Base-by-base conservation (phyloP, 148 eudicot species). In the Hydrangea macrophylla region DNA sequence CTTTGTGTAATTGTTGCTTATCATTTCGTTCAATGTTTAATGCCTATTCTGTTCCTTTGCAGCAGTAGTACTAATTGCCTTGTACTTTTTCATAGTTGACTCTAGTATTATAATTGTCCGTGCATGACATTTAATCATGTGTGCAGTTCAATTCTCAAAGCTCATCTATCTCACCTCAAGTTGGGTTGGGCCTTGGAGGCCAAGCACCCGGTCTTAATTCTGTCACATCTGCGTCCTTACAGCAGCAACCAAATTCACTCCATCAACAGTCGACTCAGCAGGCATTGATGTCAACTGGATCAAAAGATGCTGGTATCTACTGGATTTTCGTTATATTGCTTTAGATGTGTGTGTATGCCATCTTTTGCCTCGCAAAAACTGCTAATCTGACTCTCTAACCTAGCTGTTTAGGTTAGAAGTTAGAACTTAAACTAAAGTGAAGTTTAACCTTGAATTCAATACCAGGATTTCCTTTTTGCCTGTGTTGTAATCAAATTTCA, bases 141-240 rank as follows among this genome's bases (percentile, higher is more conserved):
- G 78, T 81, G 50, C 93, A 91, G 97, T 83, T 89, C 78, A 95
- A 74, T 78, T 86, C 93, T 81, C 96, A 85, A 78, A 87, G 83
- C 78, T 78, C 90, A 68, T 67, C 96, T 69, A 72, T 76, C 56
- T 67, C 85, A 42, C 84, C 91, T 70, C 92, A 88, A 74, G 87
- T 79, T 68, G 90, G 95, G 59, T 72, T 85, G 67, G 87, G 89
- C 70, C 76, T 88, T 77, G 97, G 92, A 65, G 73, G 79, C 33
- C 92, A 86, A 70, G 75, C 93, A 73, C 71, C 90, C 55, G 84
- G 93, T 60, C 62, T 79, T 53, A 84, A 75, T 71, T 64, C 80
- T 70, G 72, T 69, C 70, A 65, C 89, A 53, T 81, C 96, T 65
- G 64, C 84, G 24, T 76, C 91, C 60, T 70, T 70, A 58, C 93